Evolutionary conservation across 768 basidiomycete genomes (phyloP), one percentile per base, ranked within the genome.

Genomic region (Auricularia sp.): DNA sequence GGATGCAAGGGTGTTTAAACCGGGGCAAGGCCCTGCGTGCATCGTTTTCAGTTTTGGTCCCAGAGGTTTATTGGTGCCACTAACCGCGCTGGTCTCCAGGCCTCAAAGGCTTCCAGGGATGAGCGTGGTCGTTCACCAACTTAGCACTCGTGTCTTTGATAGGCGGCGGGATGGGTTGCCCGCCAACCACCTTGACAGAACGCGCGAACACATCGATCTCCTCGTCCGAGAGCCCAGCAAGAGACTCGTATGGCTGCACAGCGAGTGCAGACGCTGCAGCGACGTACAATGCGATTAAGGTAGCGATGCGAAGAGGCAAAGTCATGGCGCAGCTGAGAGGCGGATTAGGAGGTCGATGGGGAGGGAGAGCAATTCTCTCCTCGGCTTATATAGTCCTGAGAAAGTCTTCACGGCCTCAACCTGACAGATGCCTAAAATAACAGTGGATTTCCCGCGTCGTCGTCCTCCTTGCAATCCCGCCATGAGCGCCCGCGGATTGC

Each of bases 1-100:
- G n/a, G 39, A 45, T 21, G 65, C 65, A 44, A 65, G 61, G 2
- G 65, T 62, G 29, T 65, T 65, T 24, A 65, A 42, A 6, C 65
- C 65, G 14, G 65, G 65, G 61, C 65, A 65, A 8, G 65, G 65
- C 10, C 47, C 47, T 51, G 47, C 47, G 47, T 14, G 14, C 6
- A 6, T 51, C 18, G 44, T 45, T 18, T 2, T 11, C 10, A 45
- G 18, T 18, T 18, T 45, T 29, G 29, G 44, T 51, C 8, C 16
- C 14, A 51, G 47, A 51, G 11, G 47, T 42, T 42, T 51, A 51
- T 51, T 16, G 21, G 6, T 10, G 6, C 18, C 6, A 21, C 47
- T 13, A 6, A 51, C 65, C 65, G 13, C 65, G 65, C 18, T 62
- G 37, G 51, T 65, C 61, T 3, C 36, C 61, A 5, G 7, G 39